A percentile compares a stretch with the other conserved stretches of the same genome.
phyloP scores from a whole-genome alignment of 805 yeast species.

The Ogataea thermomethanolica region DNA sequence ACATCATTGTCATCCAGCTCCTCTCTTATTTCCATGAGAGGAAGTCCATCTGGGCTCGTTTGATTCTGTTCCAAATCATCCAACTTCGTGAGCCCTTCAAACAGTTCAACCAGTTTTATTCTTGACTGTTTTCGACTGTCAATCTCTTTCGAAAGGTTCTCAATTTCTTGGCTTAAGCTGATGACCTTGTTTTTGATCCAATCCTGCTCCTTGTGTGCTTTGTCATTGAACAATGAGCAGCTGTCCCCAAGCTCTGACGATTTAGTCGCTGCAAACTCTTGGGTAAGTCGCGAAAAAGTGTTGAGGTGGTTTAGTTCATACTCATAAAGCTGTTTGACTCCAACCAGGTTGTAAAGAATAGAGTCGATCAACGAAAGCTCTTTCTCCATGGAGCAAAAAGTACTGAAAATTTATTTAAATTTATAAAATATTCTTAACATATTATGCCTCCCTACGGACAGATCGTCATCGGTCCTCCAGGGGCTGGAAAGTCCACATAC shows the following conservation, averaged over 20 bases:
- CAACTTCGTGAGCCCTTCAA: conserved; percentile 24
- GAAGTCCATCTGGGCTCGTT: conserved; percentile 45
- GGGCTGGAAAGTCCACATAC: conserved; percentile 94
- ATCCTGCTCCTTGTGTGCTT: conserved; percentile 20
- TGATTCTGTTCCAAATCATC: conserved; percentile 4
- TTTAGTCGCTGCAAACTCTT: conserved; percentile 19
- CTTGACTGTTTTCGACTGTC: conserved; percentile 32
- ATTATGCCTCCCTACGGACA: conserved; percentile 71
- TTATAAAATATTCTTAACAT: not conserved
- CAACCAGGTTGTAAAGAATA: conserved; percentile 24
- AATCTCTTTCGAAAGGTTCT: conserved; percentile 34
- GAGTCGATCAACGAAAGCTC: conserved; percentile 27
- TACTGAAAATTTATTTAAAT: not conserved
- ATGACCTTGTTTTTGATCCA: conserved; percentile 12
- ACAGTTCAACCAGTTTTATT: conserved; percentile 27
- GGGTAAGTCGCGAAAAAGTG: conserved; percentile 13
- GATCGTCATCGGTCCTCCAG: conserved; percentile 96
- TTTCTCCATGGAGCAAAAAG: conserved; percentile 16
- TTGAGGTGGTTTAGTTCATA: conserved; percentile 23
- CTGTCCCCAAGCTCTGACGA: conserved; percentile 14
- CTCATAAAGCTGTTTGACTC: conserved; percentile 26
- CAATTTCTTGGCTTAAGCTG: conserved; percentile 12
- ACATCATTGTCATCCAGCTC: conserved; percentile 83
- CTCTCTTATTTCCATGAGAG: conserved; percentile 80
- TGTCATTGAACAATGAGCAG: conserved; percentile 20